Evolutionary conservation across 805 yeast species (phyloP), one percentile per base, ranked within the genome.

Genomic region (Sungouiella blattae): DNA sequence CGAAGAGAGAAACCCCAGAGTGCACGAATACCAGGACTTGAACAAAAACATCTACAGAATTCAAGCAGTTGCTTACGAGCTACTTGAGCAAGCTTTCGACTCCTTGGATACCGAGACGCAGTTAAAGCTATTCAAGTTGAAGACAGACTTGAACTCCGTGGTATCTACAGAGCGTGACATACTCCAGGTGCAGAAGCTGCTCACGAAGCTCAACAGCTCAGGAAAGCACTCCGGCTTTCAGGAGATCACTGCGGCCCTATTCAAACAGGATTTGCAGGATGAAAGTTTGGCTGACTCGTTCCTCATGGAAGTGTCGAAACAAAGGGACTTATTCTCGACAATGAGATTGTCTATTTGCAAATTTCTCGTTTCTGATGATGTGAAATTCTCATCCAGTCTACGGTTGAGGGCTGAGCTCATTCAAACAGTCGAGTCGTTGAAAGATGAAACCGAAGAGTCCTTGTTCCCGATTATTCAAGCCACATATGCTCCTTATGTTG

Each of bases 11-110:
- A 51, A 51, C 14, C 70, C 70, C 0, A 35, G 39, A n/a, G 50
- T 54, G 8, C 73, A 67, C 40, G 68, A 66, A 41, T 65, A 55
- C 47, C 40, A 53, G 30, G 49, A 64, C 38, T 32, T 47, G 28
- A 61, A 65, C 17, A 44, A 48, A 33, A 62, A 51, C 40, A 35
- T 62, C 13, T 32, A 35, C 14, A 27, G 43, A 8, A 31, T 43
- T 4, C 50, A 42, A 32, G 22, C 16, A 6, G 20, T 21, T 16
- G 22, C 21, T 1, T 15, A 30, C 12, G 17, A 26, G 11, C 14
- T 30, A 5, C 28, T 38, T 4, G 20, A 26, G 29, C n/a, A 25
- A 35, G 14, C 26, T 30, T 15, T 33, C 3, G 17, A 14, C n/a
- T n/a, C 30, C 4, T 31, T 38, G 3, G 18, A 27, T 9, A 26